Evolutionary conservation across 257 asterid species (phyloP).

Genomic region (Salvia hispanica): DNA sequence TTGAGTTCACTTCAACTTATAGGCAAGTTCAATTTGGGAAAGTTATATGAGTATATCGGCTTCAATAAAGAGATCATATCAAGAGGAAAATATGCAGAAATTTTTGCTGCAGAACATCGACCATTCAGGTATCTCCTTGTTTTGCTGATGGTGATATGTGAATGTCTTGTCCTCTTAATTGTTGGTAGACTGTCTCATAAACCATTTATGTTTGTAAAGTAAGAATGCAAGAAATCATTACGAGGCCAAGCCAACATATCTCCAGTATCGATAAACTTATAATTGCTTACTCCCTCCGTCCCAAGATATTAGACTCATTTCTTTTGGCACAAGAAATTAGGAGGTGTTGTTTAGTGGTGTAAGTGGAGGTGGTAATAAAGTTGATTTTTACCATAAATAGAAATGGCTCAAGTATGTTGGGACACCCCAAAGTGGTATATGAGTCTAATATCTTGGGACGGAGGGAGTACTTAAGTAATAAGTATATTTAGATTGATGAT

Average conservation of each 20-base stretch:
- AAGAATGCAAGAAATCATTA: neutral
- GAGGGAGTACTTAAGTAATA: neutral
- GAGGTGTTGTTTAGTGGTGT: no score
- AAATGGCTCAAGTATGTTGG: no score
- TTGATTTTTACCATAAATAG: no score
- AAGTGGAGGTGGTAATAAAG: no score
- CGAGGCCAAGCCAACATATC: neutral
- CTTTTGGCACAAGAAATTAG: no score
- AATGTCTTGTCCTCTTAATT: neutral
- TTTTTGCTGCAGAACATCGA: constrained; percentile 84
- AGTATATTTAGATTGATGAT: neutral
- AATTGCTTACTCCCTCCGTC: no score
- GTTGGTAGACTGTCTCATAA: neutral
- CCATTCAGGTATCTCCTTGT: constrained; percentile 69
- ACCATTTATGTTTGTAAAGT: neutral
- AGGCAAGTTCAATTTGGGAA: constrained; percentile 90
- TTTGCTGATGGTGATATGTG: neutral
- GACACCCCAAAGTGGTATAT: no score
- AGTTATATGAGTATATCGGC: constrained; percentile 77
- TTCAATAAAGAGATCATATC: constrained; percentile 88
- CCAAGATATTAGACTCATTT: no score
- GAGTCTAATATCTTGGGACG: no score
- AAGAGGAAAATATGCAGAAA: constrained; percentile 87
- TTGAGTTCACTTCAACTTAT: constrained; percentile 26
- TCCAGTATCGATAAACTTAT: neutral